These are phyloP conservation scores for Calocera cornea DNA, from an alignment of 768 basidiomycete species.

Conservation along the genomic window DNA sequence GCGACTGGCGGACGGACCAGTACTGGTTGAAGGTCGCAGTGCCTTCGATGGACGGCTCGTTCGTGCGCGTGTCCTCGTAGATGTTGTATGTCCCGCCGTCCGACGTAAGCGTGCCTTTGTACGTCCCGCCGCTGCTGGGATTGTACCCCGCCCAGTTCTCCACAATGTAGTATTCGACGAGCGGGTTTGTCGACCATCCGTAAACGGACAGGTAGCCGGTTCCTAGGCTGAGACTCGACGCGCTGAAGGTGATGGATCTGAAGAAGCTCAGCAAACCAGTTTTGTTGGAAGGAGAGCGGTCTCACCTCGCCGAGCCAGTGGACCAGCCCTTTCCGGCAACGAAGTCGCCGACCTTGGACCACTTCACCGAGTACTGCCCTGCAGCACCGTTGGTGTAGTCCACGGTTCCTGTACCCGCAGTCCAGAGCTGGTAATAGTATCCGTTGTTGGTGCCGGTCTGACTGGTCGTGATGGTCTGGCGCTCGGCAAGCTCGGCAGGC, in stretches of 20 bases:
- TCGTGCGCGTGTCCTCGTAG: slow-evolving; percentile 27
- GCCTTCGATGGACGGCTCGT: slow-evolving; percentile 33
- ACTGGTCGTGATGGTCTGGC: slow-evolving; percentile 12
- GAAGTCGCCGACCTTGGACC: slow-evolving; percentile 26
- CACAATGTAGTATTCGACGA: slow-evolving; percentile 37
- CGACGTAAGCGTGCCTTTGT: slow-evolving; percentile 29
- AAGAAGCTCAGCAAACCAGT: too few species aligned
- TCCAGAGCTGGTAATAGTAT: slow-evolving; percentile 31
- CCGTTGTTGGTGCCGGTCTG: slow-evolving; percentile 25
- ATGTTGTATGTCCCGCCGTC: slow-evolving; percentile 35
- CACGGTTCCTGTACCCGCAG: slow-evolving; percentile 21
- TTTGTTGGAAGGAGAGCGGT: too few species aligned
- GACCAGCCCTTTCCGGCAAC: slow-evolving; percentile 32
- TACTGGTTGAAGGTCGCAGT: slow-evolving; percentile 35
- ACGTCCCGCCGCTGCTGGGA: slow-evolving; percentile 21
- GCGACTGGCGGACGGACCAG: slow-evolving; percentile 31
- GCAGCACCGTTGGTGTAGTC: slow-evolving; percentile 25
- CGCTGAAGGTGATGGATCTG: slow-evolving; percentile 30
- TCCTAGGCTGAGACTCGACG: slow-evolving; percentile 28
- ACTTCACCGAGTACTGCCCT: slow-evolving; percentile 25
- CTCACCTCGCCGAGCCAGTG: slow-evolving; percentile 22
- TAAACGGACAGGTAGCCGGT: slow-evolving; percentile 35
- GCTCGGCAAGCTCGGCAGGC: neutral
- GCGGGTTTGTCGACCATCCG: slow-evolving; percentile 35
- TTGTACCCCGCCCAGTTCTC: slow-evolving; percentile 33